phyloP scores from a whole-genome alignment of 2,329 filamentous ascomycete species.

The Sphaerulina vaccinii region DNA sequence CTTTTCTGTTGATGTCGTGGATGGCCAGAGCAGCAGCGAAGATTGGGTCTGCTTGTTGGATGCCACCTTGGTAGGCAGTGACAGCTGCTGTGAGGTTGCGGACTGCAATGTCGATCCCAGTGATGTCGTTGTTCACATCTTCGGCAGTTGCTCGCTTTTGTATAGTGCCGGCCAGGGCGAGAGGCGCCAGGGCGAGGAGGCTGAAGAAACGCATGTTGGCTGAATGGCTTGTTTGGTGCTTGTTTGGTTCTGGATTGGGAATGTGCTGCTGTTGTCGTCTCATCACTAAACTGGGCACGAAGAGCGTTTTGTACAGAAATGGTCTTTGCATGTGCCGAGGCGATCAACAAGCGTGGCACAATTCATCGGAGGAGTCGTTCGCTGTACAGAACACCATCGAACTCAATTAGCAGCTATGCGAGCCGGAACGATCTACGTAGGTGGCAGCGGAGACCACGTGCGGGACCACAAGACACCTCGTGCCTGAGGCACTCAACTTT shows the following conservation, averaged over 20 bases:
- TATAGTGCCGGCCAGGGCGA: slow-evolving; percentile 19
- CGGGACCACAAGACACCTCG: too few species aligned
- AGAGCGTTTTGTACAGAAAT: slow-evolving; percentile 2
- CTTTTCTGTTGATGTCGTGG: slow-evolving; percentile 30
- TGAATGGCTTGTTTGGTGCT: background rate
- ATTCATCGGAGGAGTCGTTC: slow-evolving; percentile 4
- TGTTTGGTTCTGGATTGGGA: background rate
- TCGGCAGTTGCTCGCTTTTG: slow-evolving; percentile 21
- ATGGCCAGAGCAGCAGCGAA: slow-evolving; percentile 26
- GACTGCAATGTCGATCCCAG: slow-evolving; percentile 28
- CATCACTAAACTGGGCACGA: background rate
- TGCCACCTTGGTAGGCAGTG: slow-evolving; percentile 29
- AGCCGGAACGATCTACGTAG: background rate
- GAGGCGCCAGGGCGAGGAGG: slow-evolving; percentile 23
- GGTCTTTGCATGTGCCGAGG: slow-evolving; percentile 12
- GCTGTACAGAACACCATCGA: background rate
- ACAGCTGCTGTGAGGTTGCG: slow-evolving; percentile 24
- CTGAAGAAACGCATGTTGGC: slow-evolving; percentile 18
- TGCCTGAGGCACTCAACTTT: background rate
- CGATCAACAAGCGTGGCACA: slow-evolving; percentile 10
- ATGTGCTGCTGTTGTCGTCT: background rate
- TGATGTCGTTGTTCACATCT: slow-evolving; percentile 30
- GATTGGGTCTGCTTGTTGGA: slow-evolving; percentile 22
- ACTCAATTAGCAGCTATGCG: slow-evolving; percentile 7
- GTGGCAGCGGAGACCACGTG: too few species aligned